phyloP scores from a whole-genome alignment of 768 basidiomycete genomes.

The Chalciporus chontae region DNA sequence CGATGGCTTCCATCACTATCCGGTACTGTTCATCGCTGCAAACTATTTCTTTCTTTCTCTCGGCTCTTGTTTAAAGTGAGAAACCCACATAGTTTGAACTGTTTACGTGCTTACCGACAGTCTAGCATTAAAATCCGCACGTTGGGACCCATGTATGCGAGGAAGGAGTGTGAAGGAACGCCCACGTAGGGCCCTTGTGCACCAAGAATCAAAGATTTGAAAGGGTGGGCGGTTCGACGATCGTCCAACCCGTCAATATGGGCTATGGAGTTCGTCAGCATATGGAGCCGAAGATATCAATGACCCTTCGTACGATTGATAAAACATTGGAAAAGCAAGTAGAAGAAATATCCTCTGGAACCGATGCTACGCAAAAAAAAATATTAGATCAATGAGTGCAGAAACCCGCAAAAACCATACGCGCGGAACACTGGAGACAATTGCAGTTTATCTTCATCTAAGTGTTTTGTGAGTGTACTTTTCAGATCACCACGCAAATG shows the following conservation, averaged over 20 bases:
- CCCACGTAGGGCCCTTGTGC: slow-evolving; percentile 73
- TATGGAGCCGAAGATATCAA: slow-evolving; percentile 1
- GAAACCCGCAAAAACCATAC: slow-evolving; percentile 35
- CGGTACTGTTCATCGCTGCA: slow-evolving; percentile 73
- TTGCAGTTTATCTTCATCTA: slow-evolving; percentile 83
- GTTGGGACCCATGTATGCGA: slow-evolving; percentile 77
- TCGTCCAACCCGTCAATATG: slow-evolving; percentile 68
- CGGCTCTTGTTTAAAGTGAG: slow-evolving; percentile 52
- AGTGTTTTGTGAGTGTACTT: not conserved
- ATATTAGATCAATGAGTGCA: not conserved
- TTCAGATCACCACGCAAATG: not conserved
- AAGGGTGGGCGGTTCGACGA: slow-evolving; percentile 55
- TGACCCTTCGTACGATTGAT: slow-evolving; percentile 56
- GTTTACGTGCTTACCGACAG: slow-evolving; percentile 56
- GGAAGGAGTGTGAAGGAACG: slow-evolving; percentile 77
- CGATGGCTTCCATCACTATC: slow-evolving; percentile 63
- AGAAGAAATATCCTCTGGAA: slow-evolving; percentile 85
- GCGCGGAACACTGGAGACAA: slow-evolving; percentile 64
- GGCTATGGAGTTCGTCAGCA: slow-evolving; percentile 12
- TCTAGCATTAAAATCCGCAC: slow-evolving; percentile 74
- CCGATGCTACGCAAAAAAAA: slow-evolving; percentile 57
- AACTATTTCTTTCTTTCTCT: slow-evolving; percentile 78
- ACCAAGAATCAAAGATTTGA: slow-evolving; percentile 74
- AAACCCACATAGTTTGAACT: not conserved
- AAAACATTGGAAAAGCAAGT: slow-evolving; percentile 91